phyloP scores from a whole-genome alignment of 1,139 yeast species.

The Zygoascus meyerae region DNA sequence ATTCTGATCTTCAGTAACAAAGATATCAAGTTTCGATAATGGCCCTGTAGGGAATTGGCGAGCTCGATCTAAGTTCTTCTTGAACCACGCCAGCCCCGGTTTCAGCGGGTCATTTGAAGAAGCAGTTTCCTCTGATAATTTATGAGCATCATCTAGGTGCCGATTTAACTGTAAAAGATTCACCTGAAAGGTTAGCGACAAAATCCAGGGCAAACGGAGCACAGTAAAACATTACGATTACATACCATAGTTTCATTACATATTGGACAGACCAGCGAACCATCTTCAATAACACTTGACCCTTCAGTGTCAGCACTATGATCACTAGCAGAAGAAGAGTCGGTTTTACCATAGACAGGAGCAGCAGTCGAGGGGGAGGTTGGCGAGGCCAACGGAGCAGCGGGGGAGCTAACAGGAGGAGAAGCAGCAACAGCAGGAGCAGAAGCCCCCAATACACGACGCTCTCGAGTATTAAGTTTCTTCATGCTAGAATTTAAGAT shows the following conservation, averaged over 20 bases:
- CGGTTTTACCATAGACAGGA: constrained; percentile 10
- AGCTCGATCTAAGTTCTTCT: constrained; percentile 28
- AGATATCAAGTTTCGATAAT: constrained; percentile 33
- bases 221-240: background rate
- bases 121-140: constrained; percentile 25
- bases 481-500: no score
- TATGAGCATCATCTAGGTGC: constrained; percentile 69
- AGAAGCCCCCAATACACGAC: no score
- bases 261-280: constrained; percentile 53
- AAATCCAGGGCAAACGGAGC: background rate
- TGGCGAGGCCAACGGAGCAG: background rate
- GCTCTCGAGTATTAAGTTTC: no score
- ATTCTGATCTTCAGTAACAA: constrained; percentile 24
- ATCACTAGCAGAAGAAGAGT: constrained; percentile 19
- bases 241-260: constrained; percentile 53
- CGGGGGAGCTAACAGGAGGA: background rate
- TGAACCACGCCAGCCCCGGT: constrained; percentile 34
- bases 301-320: constrained; percentile 22
- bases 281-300: constrained; percentile 17
- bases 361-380: background rate
- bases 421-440: no score
- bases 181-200: constrained; percentile 19
- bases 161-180: constrained; percentile 54
- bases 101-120: constrained; percentile 34
- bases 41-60: constrained; percentile 28